Conservation (phyloP, 805 yeast species). For the Nakazawaea anatomiae region DNA sequence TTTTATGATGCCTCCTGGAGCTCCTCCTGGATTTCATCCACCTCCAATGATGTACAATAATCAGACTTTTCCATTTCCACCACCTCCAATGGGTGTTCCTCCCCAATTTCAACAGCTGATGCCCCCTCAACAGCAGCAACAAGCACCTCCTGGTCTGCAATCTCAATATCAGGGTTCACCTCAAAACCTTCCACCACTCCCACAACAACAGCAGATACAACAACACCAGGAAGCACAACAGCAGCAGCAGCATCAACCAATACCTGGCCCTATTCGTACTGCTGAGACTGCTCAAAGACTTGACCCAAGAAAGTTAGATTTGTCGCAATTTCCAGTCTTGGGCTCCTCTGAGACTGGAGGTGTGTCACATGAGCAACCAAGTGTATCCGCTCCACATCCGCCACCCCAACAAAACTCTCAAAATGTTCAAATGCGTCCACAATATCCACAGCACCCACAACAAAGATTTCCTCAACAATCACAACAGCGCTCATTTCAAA, state of each 20-base stretch:
- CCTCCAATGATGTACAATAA: conserved; percentile 10
- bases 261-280: neutral
- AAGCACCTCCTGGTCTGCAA: conserved; percentile 16
- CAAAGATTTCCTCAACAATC: conserved; percentile 7
- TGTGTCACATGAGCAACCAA: conserved; percentile 10
- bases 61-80: conserved; percentile 18
- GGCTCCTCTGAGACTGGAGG: conserved; percentile 35
- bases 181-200: conserved; percentile 15
- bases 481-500: neutral
- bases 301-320: conserved; percentile 18
- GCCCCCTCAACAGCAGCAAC: conserved; percentile 15
- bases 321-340: conserved; percentile 50
- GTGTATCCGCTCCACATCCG: conserved; percentile 13
- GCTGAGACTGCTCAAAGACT: neutral
- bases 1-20: conserved; percentile 13
- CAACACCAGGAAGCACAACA: conserved; percentile 7
- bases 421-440: conserved; percentile 18
- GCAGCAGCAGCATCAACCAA: neutral
- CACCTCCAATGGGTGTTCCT: conserved; percentile 9
- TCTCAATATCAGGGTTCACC: conserved; percentile 24
- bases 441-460: conserved; percentile 20
- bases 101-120: conserved; percentile 13
- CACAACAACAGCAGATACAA: conserved; percentile 5
- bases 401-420: neutral
- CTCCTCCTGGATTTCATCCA: conserved; percentile 11